Percentiles rank a stretch among this genome's conserved stretches.
Conservation (phyloP, 2,329 filamentous ascomycete species). For the Zelopaecilomyces penicillatus region DNA sequence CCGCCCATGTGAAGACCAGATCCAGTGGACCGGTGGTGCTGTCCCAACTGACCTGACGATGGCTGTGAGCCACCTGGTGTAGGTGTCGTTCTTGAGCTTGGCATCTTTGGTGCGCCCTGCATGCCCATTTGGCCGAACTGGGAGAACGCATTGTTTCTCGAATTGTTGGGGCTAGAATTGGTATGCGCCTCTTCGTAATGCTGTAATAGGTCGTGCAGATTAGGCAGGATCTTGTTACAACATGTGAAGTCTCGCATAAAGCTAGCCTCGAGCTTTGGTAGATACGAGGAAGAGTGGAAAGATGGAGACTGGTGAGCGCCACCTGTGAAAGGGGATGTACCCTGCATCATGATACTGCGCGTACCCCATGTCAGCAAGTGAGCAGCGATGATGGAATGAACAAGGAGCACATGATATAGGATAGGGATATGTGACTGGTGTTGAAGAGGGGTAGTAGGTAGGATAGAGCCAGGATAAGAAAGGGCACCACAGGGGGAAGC, state of each 20-base stretch:
- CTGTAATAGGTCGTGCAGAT: constrained; percentile 87
- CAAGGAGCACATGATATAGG: too few relatives aligned
- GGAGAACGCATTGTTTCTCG: constrained; percentile 32
- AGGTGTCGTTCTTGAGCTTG: constrained; percentile 24
- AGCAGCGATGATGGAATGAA: background rate
- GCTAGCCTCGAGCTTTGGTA: constrained; percentile 91
- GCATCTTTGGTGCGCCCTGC: constrained; percentile 23
- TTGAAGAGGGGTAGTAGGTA: too few relatives aligned
- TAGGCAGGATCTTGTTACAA: constrained; percentile 81
- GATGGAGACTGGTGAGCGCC: constrained; percentile 77
- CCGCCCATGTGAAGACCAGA: constrained; percentile 32
- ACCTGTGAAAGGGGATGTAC: constrained; percentile 75
- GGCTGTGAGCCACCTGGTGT: constrained; percentile 22
- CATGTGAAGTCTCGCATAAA: constrained; percentile 98
- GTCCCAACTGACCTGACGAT: constrained; percentile 23
- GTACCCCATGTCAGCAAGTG: constrained; percentile 15
- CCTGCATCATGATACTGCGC: constrained; percentile 82
- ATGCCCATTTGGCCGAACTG: constrained; percentile 30
- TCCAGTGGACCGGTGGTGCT: constrained; percentile 21
- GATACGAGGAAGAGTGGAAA: constrained; percentile 91
- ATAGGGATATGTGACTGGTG: too few relatives aligned
- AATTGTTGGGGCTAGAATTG: constrained; percentile 45
- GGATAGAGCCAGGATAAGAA: too few relatives aligned
- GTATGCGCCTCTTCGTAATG: constrained; percentile 96
- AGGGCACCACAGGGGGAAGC: too few relatives aligned